Conservation (phyloP, 192 early-diverging fungal species). For the Linnemannia exigua region DNA sequence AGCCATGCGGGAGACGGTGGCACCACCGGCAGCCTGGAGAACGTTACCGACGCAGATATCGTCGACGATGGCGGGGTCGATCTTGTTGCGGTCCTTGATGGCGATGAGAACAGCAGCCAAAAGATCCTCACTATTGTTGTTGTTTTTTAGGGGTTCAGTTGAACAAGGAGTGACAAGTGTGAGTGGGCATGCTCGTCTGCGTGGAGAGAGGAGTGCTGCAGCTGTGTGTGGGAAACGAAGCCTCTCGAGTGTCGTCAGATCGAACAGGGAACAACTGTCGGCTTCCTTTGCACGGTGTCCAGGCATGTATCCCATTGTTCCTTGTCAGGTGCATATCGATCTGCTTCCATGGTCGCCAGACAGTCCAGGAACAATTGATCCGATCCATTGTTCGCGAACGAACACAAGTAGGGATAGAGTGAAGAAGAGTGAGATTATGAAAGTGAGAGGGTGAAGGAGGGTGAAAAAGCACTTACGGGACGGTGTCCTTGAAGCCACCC, state of each 20-base stretch:
- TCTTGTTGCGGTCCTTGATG: constrained; percentile 78
- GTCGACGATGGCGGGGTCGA: constrained; percentile 88
- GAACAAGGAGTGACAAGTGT: background rate
- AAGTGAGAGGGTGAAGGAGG: background rate
- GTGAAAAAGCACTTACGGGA: constrained; percentile 67
- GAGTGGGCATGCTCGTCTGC: background rate
- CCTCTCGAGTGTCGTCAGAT: background rate
- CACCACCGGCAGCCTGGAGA: constrained; percentile 90
- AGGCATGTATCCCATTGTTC: background rate
- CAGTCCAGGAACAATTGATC: background rate
- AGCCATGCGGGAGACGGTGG: constrained; percentile 91
- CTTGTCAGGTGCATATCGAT: background rate
- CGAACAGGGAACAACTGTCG: background rate
- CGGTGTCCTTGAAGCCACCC: constrained; percentile 87
- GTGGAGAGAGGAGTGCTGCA: background rate
- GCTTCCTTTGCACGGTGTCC: background rate
- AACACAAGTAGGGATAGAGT: background rate
- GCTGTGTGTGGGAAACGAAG: background rate
- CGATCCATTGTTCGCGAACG: background rate
- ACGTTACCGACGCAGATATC: constrained; percentile 97
- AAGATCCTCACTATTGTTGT: constrained; percentile 69
- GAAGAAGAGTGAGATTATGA: background rate
- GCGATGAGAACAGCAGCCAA: constrained; percentile 84
- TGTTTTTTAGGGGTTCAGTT: background rate
- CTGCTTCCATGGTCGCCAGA: background rate